A percentile compares a stretch with the other conserved stretches of the same genome.
Evolutionary conservation across 495 filamentous ascomycete species (phyloP).

Genomic region (Acidomyces sp.): DNA sequence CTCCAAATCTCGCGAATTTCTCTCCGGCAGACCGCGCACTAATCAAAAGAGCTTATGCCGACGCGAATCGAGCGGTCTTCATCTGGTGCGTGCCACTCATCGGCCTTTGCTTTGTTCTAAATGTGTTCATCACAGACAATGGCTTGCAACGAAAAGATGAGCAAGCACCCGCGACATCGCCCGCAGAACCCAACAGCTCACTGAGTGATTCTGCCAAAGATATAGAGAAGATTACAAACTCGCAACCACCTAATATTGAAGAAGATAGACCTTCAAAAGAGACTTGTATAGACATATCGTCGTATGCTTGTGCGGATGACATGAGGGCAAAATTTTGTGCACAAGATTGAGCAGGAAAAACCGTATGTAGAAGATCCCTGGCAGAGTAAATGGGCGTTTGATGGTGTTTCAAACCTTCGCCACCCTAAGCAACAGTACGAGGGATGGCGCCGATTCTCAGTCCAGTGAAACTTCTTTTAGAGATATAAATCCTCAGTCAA

Average conservation of each 20-base stretch:
- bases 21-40: conserved; percentile 29
- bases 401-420: no score
- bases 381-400: no score
- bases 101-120: conserved; percentile 39
- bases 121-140: conserved; percentile 40
- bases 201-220: conserved; percentile 1
- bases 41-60: conserved; percentile 38
- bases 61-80: conserved; percentile 42
- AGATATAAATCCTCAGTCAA: no score
- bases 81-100: conserved; percentile 43
- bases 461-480: no score
- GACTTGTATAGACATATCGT: background rate
- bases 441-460: no score
- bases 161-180: conserved; percentile 2
- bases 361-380: no score
- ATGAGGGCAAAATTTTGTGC: no score
- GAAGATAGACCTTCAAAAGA: background rate
- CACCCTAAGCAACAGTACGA: no score
- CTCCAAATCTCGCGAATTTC: conserved; percentile 27
- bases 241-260: background rate
- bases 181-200: background rate
- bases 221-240: background rate
- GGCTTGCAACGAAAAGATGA: conserved; percentile 39
- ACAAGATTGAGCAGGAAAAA: no score
- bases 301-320: no score